These are phyloP conservation scores for Alternaria conjuncta DNA, from an alignment of 2,329 filamentous ascomycete genomes.

Conservation along the genomic window DNA sequence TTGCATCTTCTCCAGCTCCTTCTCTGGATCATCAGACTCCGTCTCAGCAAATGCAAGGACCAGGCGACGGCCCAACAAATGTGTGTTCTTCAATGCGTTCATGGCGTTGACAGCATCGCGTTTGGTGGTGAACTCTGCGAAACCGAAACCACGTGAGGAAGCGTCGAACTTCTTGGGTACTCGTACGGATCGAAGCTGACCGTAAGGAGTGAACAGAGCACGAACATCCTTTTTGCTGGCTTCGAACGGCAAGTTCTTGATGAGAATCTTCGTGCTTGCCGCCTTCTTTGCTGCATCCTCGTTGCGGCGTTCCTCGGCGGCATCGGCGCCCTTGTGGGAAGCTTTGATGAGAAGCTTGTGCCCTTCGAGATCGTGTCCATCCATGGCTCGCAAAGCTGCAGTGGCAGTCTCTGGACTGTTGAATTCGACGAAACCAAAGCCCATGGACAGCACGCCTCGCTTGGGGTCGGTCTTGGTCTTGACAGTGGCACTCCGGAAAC, in stretches of 20 bases:
- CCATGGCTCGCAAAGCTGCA: constrained; percentile 82
- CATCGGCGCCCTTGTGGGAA: constrained; percentile 86
- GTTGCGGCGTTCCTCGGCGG: constrained; percentile 82
- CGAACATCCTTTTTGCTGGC: constrained; percentile 87
- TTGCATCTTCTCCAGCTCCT: constrained; percentile 96
- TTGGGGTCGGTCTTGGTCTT: constrained; percentile 96
- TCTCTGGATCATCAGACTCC: constrained; percentile 89
- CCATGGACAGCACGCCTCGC: constrained; percentile 91
- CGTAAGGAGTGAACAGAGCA: constrained; percentile 85
- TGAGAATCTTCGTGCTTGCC: constrained; percentile 88
- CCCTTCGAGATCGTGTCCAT: constrained; percentile 84
- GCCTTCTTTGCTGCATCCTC: constrained; percentile 84
- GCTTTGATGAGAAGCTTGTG: constrained; percentile 85
- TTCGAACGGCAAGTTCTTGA: constrained; percentile 98
- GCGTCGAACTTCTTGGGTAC: constrained; percentile 95
- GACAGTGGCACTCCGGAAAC: constrained; percentile 86
- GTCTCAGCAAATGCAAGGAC: constrained; percentile 91
- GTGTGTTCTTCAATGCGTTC: constrained; percentile 88
- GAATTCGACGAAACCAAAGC: constrained; percentile 92
- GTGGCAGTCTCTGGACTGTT: constrained; percentile 77
- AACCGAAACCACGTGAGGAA: constrained; percentile 89
- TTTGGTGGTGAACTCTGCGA: constrained; percentile 92
- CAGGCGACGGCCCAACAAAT: constrained; percentile 86
- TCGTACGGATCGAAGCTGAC: constrained; percentile 88
- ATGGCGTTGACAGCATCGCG: constrained; percentile 91